Conservation (phyloP, 1,284 basidiomycete genomes). For the Xerocomus minutiporus region DNA sequence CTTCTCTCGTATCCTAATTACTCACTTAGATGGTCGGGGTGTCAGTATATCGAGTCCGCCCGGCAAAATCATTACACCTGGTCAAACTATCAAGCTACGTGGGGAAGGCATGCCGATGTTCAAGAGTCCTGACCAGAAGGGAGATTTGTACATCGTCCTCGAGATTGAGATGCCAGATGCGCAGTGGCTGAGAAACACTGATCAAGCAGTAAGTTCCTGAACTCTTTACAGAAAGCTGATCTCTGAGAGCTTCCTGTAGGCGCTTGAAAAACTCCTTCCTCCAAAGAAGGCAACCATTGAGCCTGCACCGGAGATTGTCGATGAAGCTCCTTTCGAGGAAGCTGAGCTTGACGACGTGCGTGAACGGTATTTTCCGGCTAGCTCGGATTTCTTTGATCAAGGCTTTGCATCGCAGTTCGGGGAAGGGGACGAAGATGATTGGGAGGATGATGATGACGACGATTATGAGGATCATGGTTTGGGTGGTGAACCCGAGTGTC, state of each 20-base stretch:
- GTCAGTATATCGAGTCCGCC: constrained; percentile 69
- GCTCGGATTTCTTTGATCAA: constrained; percentile 68
- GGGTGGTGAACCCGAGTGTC: constrained; percentile 58
- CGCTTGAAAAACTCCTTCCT: constrained; percentile 62
- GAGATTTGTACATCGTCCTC: constrained; percentile 78
- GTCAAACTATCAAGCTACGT: constrained; percentile 67
- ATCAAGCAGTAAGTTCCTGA: constrained; percentile 45
- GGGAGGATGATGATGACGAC: constrained; percentile 60
- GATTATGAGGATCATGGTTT: constrained; percentile 44
- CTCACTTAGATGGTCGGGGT: constrained; percentile 87
- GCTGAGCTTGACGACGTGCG: constrained; percentile 75
- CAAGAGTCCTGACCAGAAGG: constrained; percentile 63
- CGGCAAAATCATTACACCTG: constrained; percentile 72
- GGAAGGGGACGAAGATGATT: constrained; percentile 62
- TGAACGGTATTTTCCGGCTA: constrained; percentile 66
- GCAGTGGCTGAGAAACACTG: constrained; percentile 61
- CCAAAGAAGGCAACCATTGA: constrained; percentile 70
- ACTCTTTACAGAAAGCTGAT: neutral
- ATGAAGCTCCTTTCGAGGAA: constrained; percentile 69
- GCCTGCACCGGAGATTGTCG: constrained; percentile 65
- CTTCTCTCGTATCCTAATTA: constrained; percentile 81
- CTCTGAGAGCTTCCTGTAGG: constrained; percentile 38
- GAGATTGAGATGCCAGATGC: constrained; percentile 81
- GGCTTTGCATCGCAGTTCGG: constrained; percentile 66
- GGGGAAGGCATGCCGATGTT: constrained; percentile 86